These are phyloP conservation scores for Fonsecaea nubica DNA, from an alignment of 2,329 filamentous ascomycete species.

Conservation along the genomic window DNA sequence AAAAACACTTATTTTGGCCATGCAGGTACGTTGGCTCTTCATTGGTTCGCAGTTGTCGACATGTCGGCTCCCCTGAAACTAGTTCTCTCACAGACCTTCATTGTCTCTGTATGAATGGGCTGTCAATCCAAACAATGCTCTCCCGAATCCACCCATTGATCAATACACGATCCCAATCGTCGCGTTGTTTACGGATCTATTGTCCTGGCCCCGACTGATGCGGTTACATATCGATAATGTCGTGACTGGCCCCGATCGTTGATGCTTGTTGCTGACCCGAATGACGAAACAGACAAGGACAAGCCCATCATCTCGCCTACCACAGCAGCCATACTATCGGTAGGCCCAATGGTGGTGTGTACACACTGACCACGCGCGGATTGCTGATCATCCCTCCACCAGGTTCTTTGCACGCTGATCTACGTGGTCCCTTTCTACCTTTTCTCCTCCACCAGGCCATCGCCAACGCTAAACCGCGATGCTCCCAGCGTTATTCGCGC, in stretches of 20 bases:
- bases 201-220: slow-evolving; percentile 2
- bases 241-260: slow-evolving; percentile 3
- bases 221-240: slow-evolving; percentile 31
- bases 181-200: slow-evolving; percentile 13
- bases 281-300: slow-evolving; percentile 45
- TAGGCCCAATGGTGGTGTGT: slow-evolving; percentile 39
- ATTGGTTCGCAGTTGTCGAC: slow-evolving; percentile 29
- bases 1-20: slow-evolving; percentile 35
- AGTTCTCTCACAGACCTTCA: slow-evolving; percentile 23
- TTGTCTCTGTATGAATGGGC: neutral
- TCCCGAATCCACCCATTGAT: slow-evolving; percentile 1
- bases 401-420: slow-evolving; percentile 79
- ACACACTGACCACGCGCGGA: neutral
- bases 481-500: slow-evolving; percentile 87
- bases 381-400: slow-evolving; percentile 18
- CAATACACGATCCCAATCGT: neutral
- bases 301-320: slow-evolving; percentile 45
- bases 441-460: slow-evolving; percentile 78
- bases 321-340: slow-evolving; percentile 49
- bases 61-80: slow-evolving; percentile 29
- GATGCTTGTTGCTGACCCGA: neutral
- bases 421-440: slow-evolving; percentile 94
- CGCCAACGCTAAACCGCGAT: slow-evolving; percentile 79
- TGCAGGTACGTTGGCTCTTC: slow-evolving; percentile 32
- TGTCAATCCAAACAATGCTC: slow-evolving; percentile 10